Evolutionary conservation across 805 yeast genomes (phyloP), one percentile per base, ranked within the genome.

Genomic region (Starmerella bombicola): DNA sequence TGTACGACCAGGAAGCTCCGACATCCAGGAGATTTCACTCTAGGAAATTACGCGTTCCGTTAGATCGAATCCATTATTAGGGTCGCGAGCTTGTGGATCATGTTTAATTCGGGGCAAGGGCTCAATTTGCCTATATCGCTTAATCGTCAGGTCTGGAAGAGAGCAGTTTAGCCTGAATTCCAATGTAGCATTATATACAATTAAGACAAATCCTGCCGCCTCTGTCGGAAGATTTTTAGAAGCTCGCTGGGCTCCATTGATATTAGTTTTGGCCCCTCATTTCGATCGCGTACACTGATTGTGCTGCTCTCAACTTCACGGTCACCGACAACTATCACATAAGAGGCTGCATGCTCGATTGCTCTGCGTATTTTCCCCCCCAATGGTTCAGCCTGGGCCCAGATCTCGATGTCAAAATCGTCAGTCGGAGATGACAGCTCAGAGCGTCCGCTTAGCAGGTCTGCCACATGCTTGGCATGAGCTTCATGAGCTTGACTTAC

Each of bases 261-360:
- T 19, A 57, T 59, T 13, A 57, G 55, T 35, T 61, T 68, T 40
- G 76, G 66, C 41, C 64, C 65, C 23, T 65, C 70, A 15, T 41
- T 44, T 28, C 80, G 63, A 5, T 73, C 57, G 55, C 95, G 70
- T 8, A 88, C 68, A 1, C 93, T 75, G 15, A 77, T 63, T 1
- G 71, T 70, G 0, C 72, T 72, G 28, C 61, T 59, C 36, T 68
- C 72, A 6, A 80, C 64, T 58, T 91, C 98, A 49, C 74, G 73
- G 50, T 85, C 95, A 21, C 98, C 98, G 30, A 91, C 70, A 61
- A 86, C 72, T n/a, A 84, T 64, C 34, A 88, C 71, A 54, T 73
- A 91, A 7, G 80, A 78, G 57, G 80, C 85, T 1, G 88, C 84
- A 51, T 76, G 76, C 41, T 60, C 56, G 12, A 79, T 66, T 2